These are phyloP conservation scores for Syncephalastrum contaminatum DNA, from an alignment of 371 early-diverging fungal species.

Conservation along the genomic window DNA sequence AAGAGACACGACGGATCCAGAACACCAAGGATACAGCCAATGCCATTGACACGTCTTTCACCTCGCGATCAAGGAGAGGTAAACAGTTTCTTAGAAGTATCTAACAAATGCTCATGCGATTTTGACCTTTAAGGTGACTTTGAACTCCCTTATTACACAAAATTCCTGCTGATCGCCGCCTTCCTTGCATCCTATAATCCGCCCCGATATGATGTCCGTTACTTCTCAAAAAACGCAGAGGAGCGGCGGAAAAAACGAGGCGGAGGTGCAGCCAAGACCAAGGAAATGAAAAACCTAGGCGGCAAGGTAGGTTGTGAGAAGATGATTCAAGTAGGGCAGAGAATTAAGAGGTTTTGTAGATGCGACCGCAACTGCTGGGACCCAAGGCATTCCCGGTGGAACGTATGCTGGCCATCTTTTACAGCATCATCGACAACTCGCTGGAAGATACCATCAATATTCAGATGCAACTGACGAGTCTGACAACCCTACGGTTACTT, in stretches of 20 bases:
- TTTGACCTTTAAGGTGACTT: conserved; percentile 35
- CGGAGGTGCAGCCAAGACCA: conserved; percentile 42
- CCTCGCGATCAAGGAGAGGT: conserved; percentile 18
- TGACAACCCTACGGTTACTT: conserved; percentile 73
- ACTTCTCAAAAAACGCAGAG: conserved; percentile 69
- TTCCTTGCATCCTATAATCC: conserved; percentile 95
- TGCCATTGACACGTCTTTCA: conserved; percentile 9
- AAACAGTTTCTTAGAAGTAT: neutral
- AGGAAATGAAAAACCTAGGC: conserved; percentile 38
- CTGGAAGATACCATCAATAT: conserved; percentile 77
- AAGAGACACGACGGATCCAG: conserved; percentile 32
- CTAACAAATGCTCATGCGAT: neutral
- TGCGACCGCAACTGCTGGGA: conserved; percentile 85
- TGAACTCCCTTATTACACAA: conserved; percentile 77
- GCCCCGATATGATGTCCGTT: conserved; percentile 77
- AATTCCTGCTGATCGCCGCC: conserved; percentile 84
- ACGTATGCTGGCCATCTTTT: conserved; percentile 93
- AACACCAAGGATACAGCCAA: conserved; percentile 8
- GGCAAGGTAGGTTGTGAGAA: conserved; percentile 43
- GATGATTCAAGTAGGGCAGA: no score
- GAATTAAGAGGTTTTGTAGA: no score
- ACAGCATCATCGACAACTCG: conserved; percentile 76
- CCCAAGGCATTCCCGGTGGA: conserved; percentile 91
- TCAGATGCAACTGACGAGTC: conserved; percentile 76
- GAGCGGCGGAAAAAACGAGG: conserved; percentile 54